phyloP scores from a whole-genome alignment of 495 filamentous ascomycete species.

The Penicillium alfredii region DNA sequence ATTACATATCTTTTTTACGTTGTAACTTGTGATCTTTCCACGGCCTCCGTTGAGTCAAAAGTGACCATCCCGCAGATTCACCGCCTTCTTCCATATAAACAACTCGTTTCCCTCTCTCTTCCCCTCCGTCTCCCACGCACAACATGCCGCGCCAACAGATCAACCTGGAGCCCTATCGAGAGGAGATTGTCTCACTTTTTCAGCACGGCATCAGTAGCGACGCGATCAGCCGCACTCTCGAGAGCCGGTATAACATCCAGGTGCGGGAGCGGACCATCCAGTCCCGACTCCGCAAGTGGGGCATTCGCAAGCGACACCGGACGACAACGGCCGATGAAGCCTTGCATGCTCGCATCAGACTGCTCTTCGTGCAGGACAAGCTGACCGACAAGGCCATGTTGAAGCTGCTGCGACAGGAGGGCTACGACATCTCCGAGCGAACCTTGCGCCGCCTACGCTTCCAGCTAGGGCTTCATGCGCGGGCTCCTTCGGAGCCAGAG shows the following conservation, averaged over 20 bases:
- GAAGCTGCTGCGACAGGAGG: constrained; percentile 20
- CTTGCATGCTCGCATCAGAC: constrained; percentile 22
- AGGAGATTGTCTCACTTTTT: constrained; percentile 23
- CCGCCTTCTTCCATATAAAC: constrained; percentile 10
- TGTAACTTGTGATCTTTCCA: too few species aligned
- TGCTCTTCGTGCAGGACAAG: constrained; percentile 22
- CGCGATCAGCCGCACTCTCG: constrained; percentile 22
- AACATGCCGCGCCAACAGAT: constrained; percentile 26
- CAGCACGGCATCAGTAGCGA: constrained; percentile 25
- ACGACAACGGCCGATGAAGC: constrained; percentile 24
- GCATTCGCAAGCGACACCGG: constrained; percentile 25
- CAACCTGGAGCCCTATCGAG: constrained; percentile 25
- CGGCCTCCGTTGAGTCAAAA: too few species aligned
- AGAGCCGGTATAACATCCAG: constrained; percentile 23
- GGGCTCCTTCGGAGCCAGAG: constrained; percentile 16
- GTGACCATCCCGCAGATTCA: constrained; percentile 13
- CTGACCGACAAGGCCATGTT: constrained; percentile 28
- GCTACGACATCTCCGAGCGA: constrained; percentile 25
- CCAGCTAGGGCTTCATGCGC: constrained; percentile 23
- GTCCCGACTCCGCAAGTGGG: constrained; percentile 26
- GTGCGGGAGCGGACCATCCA: constrained; percentile 27
- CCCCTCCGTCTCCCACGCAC: constrained; percentile 1
- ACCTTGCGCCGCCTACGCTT: constrained; percentile 23
- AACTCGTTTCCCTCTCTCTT: not conserved
- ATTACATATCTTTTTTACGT: too few species aligned